These are phyloP conservation scores for Trypanosoma congolense DNA, from an alignment of 208 protist species.

Conservation along the genomic window DNA sequence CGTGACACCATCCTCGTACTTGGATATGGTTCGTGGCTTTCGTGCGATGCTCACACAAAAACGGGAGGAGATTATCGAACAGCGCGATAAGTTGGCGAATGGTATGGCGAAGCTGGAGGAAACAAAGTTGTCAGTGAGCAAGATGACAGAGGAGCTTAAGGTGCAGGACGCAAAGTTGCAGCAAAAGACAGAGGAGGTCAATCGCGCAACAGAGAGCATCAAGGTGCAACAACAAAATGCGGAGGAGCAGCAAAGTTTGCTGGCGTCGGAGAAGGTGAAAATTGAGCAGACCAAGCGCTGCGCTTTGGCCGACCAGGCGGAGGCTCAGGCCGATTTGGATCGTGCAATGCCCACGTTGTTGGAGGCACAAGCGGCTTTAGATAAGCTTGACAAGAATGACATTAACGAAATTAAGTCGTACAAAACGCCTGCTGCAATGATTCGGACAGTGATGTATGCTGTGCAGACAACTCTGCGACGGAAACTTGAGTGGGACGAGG, in stretches of 20 bases:
- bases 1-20: constrained; percentile 98
- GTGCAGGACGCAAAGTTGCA: constrained; percentile 84
- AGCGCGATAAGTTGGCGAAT: constrained; percentile 96
- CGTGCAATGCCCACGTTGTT: constrained; percentile 95
- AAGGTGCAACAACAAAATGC: constrained; percentile 93
- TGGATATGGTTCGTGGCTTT: constrained; percentile 96
- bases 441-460: constrained; percentile 95
- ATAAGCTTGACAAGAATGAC: constrained; percentile 95
- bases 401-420: constrained; percentile 98
- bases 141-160: constrained; percentile 90
- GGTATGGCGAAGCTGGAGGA: constrained; percentile 92
- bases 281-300: constrained; percentile 92
- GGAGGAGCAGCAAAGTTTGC: constrained; percentile 95
- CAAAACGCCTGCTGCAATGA: constrained; percentile 92
- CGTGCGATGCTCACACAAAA: constrained; percentile 91
- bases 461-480: constrained; percentile 95
- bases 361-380: constrained; percentile 92
- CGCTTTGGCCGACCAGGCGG: constrained; percentile 81
- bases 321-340: constrained; percentile 95
- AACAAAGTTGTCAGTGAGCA: constrained; percentile 86
- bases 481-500: constrained; percentile 92
- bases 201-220: constrained; percentile 90
- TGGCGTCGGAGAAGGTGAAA: constrained; percentile 92
- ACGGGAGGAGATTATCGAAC: constrained; percentile 86
- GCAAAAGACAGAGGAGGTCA: constrained; percentile 83